phyloP scores from a whole-genome alignment of 257 asterid genomes.

The Solanum bulbocastanum region DNA sequence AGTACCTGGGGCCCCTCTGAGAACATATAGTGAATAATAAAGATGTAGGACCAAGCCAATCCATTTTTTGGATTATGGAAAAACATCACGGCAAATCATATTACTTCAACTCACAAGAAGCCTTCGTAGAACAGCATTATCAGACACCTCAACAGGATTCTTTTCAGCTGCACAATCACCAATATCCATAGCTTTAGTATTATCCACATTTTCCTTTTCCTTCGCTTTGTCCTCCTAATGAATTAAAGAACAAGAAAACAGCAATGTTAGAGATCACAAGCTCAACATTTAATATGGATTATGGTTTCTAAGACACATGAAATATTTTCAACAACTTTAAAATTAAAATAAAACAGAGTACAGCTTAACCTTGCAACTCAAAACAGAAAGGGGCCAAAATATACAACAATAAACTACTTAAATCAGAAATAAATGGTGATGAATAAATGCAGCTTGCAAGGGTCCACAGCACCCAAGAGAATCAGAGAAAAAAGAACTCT shows the following conservation, averaged over 20 bases:
- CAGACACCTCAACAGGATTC: slow-evolving; percentile 32
- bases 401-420: not conserved
- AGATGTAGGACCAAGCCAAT: slow-evolving; percentile 11
- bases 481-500: not conserved
- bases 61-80: slow-evolving; percentile 12
- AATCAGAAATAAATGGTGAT: not conserved
- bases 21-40: slow-evolving; percentile 27
- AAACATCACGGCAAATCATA: slow-evolving; percentile 21
- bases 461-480: not conserved
- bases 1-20: slow-evolving; percentile 99
- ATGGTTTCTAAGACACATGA: not conserved
- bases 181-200: slow-evolving; percentile 21
- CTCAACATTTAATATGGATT: not conserved
- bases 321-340: not conserved
- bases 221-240: not conserved
- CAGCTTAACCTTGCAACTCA: not conserved
- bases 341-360: not conserved
- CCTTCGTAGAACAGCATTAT: slow-evolving; percentile 66
- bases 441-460: not conserved
- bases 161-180: slow-evolving; percentile 28
- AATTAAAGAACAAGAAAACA: not conserved
- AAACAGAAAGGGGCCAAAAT: not conserved
- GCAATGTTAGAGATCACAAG: not conserved
- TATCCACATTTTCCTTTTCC: not conserved
- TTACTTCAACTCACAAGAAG: slow-evolving; percentile 89